Conservation (phyloP, 225 moss, liverwort and hornwort species). For the Bryoerythrophyllum caledonicum region DNA sequence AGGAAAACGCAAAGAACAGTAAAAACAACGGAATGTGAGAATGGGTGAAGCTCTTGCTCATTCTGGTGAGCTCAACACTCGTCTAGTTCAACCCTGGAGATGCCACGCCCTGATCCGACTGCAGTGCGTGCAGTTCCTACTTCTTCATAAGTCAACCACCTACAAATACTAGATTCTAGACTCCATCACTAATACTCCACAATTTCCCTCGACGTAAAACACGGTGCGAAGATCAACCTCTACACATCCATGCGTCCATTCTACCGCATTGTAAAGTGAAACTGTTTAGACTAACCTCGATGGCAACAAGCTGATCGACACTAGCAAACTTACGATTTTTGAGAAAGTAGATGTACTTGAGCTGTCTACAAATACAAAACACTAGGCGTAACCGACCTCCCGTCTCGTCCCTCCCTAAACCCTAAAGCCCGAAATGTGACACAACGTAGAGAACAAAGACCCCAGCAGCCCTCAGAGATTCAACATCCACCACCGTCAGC, state of each 20-base stretch:
- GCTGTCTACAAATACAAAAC: too few relatives aligned
- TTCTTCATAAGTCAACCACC: slow-evolving; percentile 91
- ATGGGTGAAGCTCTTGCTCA: background rate
- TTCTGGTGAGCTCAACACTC: slow-evolving; percentile 4
- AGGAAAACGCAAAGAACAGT: too few relatives aligned
- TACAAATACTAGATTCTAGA: background rate
- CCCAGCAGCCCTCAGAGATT: too few relatives aligned
- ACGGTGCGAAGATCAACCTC: background rate
- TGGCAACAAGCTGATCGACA: background rate
- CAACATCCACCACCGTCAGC: too few relatives aligned
- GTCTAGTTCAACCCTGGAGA: slow-evolving; percentile 49
- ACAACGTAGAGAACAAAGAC: too few relatives aligned
- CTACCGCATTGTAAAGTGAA: background rate
- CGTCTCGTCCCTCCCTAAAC: too few relatives aligned
- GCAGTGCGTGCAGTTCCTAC: slow-evolving; percentile 66
- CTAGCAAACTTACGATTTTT: background rate
- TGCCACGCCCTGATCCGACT: slow-evolving; percentile 80
- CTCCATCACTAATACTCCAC: background rate
- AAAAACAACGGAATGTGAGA: slow-evolving; percentile 8
- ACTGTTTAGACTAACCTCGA: too few relatives aligned
- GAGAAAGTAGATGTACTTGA: background rate
- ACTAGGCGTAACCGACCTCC: too few relatives aligned
- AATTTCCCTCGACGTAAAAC: too few relatives aligned
- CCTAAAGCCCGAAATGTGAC: too few relatives aligned
- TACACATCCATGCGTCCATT: background rate